Evolutionary conservation across 2,329 filamentous ascomycete genomes (phyloP), one percentile per base, ranked within the genome.

Genomic region (Colletotrichum sp.): DNA sequence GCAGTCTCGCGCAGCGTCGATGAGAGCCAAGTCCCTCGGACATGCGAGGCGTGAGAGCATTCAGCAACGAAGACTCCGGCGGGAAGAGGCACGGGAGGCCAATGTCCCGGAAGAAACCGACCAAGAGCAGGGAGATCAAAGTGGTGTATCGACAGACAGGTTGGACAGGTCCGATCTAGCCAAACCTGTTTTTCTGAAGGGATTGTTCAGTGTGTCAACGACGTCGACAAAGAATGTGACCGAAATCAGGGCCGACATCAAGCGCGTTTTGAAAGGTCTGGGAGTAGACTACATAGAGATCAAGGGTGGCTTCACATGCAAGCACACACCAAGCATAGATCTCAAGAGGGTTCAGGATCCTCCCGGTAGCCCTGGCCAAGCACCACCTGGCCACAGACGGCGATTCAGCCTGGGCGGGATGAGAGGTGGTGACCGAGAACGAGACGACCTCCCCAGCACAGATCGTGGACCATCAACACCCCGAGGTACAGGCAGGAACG

Each of bases 121-220:
- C 81, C 74, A 76, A 52, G 67, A 74, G 27, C 91, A 93, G 65
- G 91, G 90, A 22, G 90, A 92, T 74, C 88, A 88, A 39, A 93
- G 91, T 74, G 90, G 91, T 5, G 84, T 89, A 32, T 93, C 92
- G 10, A 91, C 89, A 3, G 92, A 93, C 55, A 86, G 90, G 28
- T 84, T 93, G 12, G 90, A 92, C 76, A 92, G 91, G 79, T 93
- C 94, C 7, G 95, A 97, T 79, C 91, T 96, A 76, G 93, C 96
- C 69, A 98, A 98, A 83, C 97, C 97, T 0, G 97, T 98, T 5
- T 98, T 94, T 83, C 91, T 99, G 73, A 99, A 98, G 85, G 97
- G 97, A 6, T 89, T 99, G 22, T 98, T 99, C 86, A 98, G 96
- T 80, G 97, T 98, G 70, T 97, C 95, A 6, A 99, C 97, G 0